Percentiles rank a stretch among this genome's conserved stretches.
phyloP scores from a whole-genome alignment of 73 alveolate species.

The Tetrahymena elliotti region DNA sequence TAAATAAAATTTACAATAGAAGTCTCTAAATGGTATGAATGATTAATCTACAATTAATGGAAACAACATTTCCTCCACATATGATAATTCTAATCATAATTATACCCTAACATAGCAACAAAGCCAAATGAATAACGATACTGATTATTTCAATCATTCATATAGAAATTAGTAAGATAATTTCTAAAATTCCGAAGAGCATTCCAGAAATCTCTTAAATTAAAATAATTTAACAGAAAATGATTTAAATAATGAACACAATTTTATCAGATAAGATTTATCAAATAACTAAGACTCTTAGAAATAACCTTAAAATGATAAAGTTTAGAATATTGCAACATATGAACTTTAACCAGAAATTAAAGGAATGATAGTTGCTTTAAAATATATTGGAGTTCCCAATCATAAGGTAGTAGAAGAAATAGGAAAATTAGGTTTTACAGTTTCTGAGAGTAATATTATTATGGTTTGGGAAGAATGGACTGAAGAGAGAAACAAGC shows the following conservation, averaged over 20 bases:
- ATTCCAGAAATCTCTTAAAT: not conserved
- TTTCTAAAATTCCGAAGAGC: not conserved
- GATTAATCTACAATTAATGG: not conserved
- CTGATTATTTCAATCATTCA: not conserved
- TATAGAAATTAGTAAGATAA: not conserved
- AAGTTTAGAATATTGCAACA: not conserved
- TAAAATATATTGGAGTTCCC: not conserved
- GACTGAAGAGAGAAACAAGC: not conserved
- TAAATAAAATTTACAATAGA: not conserved
- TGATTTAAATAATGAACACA: not conserved
- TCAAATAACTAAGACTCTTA: not conserved
- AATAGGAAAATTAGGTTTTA: not conserved
- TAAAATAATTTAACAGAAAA: too few species aligned
- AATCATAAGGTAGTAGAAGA: not conserved
- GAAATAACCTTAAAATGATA: not conserved
- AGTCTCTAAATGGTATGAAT: too few species aligned
- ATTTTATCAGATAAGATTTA: not conserved
- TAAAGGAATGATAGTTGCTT: not conserved
- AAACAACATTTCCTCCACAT: not conserved
- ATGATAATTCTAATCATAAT: not conserved
- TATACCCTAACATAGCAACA: not conserved
- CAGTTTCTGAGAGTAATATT: not conserved
- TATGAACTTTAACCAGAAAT: not conserved
- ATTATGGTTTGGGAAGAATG: not conserved
- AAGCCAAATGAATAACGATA: not conserved